Conservation (phyloP, 331 rosid genomes). For the Saraca asoca region DNA sequence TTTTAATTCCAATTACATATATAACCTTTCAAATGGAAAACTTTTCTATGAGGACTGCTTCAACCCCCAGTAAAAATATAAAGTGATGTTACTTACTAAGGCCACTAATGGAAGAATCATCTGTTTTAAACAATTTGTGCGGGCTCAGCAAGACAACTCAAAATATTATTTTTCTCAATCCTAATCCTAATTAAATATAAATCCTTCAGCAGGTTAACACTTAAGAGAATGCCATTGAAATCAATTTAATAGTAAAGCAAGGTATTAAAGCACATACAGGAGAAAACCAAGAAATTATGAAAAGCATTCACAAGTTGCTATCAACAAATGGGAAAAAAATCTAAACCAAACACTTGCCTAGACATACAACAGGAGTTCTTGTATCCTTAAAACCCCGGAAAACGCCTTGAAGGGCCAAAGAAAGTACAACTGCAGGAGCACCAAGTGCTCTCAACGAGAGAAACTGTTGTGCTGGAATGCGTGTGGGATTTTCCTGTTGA, state of each 20-base stretch:
- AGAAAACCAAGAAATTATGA: slow-evolving; percentile 11
- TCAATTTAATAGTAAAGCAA: slow-evolving; percentile 23
- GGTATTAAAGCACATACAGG: slow-evolving; percentile 23
- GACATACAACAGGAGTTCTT: slow-evolving; percentile 81
- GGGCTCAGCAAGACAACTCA: background rate
- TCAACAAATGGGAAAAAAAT: slow-evolving; percentile 11
- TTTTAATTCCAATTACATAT: background rate
- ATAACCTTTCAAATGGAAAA: slow-evolving; percentile 20
- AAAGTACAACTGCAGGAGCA: slow-evolving; percentile 96
- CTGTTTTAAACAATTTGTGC: slow-evolving; percentile 6
- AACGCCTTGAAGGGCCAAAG: slow-evolving; percentile 97
- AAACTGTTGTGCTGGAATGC: slow-evolving; percentile 58
- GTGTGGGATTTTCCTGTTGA: slow-evolving; percentile 72
- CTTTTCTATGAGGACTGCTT: slow-evolving; percentile 2
- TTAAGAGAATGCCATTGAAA: slow-evolving; percentile 19
- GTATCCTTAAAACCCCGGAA: slow-evolving; percentile 99
- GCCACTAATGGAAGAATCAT: slow-evolving; percentile 9
- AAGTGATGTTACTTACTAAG: background rate
- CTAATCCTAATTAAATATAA: slow-evolving; percentile 9
- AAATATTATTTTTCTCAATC: slow-evolving; percentile 5
- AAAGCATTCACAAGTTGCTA: background rate
- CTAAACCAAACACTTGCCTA: slow-evolving; percentile 62
- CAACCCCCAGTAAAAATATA: slow-evolving; percentile 11
- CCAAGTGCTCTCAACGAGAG: slow-evolving; percentile 86
- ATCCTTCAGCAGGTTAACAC: slow-evolving; percentile 17